These are phyloP conservation scores for Onygenales sp. DNA, from an alignment of 2,329 filamentous ascomycete genomes.

Conservation along the genomic window DNA sequence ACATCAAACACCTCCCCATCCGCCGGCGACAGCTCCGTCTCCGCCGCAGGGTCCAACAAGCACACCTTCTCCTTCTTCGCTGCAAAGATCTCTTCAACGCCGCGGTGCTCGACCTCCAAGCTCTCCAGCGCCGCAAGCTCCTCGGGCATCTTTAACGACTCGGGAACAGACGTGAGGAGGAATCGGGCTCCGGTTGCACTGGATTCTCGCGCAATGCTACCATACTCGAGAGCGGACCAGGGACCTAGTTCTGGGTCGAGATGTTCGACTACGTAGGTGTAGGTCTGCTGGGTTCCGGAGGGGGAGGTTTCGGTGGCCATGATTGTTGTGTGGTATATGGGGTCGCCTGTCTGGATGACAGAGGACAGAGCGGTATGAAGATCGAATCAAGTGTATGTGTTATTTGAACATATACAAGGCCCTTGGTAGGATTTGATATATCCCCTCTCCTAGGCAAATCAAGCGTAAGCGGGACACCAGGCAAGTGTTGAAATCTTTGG, in stretches of 20 bases:
- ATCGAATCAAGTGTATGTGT: too few species aligned
- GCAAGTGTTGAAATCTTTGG: too few species aligned
- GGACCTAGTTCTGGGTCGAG: conserved; percentile 86
- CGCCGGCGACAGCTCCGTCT: conserved; percentile 69
- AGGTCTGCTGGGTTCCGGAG: background rate
- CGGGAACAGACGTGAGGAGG: conserved; percentile 70
- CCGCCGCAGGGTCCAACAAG: conserved; percentile 76
- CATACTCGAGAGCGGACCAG: conserved; percentile 93
- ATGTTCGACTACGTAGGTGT: conserved; percentile 88
- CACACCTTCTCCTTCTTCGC: conserved; percentile 68
- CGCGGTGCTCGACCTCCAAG: conserved; percentile 62
- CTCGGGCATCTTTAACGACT: conserved; percentile 49
- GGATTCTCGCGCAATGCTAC: conserved; percentile 75
- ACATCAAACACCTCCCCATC: conserved; percentile 78
- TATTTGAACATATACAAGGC: too few species aligned
- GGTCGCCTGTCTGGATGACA: too few species aligned
- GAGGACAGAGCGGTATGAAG: too few species aligned
- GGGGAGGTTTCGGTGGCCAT: background rate
- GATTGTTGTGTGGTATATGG: background rate
- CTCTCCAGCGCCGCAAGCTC: conserved; percentile 52
- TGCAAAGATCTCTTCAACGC: conserved; percentile 74
- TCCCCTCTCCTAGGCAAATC: too few species aligned
- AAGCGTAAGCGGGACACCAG: too few species aligned
- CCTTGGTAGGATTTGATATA: too few species aligned
- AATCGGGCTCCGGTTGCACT: conserved; percentile 58